Conservation (phyloP, 208 protist genomes). For the Crithidia thermophila region DNA sequence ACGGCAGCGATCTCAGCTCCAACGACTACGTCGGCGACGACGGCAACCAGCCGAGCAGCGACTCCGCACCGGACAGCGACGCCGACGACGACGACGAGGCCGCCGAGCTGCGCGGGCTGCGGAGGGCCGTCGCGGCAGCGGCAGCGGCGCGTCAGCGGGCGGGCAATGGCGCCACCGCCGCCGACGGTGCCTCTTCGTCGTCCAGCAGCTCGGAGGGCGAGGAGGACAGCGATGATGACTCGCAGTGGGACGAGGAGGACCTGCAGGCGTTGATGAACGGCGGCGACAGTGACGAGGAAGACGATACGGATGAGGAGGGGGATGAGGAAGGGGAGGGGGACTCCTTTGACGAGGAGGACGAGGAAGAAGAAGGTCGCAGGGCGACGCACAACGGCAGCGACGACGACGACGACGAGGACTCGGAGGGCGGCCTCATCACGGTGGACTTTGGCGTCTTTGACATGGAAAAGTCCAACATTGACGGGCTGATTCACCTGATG, state of each 20-base stretch:
- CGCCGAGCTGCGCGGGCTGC: conserved; percentile 33
- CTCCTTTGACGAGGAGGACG: not conserved
- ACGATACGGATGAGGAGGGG: conserved; percentile 20
- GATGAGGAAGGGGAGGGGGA: conserved; percentile 14
- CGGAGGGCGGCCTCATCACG: conserved; percentile 49
- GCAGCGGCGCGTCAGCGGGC: conserved; percentile 7
- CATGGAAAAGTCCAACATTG: conserved; percentile 66
- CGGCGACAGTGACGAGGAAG: conserved; percentile 17
- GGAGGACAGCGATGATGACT: conserved; percentile 4
- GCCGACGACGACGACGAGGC: conserved; percentile 34
- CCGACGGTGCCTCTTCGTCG: not conserved
- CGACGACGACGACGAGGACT: conserved; percentile 43
- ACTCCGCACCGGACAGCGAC: conserved; percentile 31
- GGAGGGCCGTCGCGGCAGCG: conserved; percentile 18
- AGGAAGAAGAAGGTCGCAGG: no score
- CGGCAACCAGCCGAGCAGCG: conserved; percentile 60
- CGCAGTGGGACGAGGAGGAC: conserved; percentile 28
- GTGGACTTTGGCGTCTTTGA: conserved; percentile 92
- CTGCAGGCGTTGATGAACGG: no score
- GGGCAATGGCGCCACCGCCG: not conserved
- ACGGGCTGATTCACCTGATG: conserved; percentile 82
- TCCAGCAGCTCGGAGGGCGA: conserved; percentile 1
- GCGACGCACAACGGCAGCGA: conserved; percentile 16
- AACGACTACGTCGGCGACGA: conserved; percentile 57
- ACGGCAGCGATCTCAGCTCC: conserved; percentile 25